A percentile compares a stretch with the other conserved stretches of the same genome.
phyloP scores from a whole-genome alignment of 106 monocot species.

The Posidonia australis region DNA sequence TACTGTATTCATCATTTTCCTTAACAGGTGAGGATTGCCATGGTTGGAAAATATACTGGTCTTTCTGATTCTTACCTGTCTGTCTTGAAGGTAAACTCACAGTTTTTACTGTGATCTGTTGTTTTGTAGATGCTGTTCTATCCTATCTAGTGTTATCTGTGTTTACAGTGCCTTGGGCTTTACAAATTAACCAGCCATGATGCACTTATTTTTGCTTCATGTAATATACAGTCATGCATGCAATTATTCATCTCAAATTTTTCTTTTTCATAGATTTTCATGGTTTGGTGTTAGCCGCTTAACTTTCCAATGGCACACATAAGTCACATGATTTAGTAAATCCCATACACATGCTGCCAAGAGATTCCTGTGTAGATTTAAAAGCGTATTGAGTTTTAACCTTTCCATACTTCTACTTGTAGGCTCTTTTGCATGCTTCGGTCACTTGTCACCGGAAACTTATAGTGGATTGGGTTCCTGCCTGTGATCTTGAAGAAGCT shows the following conservation, averaged over 20 bases:
- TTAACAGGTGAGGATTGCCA: conserved; percentile 87
- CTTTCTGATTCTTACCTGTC: conserved; percentile 94
- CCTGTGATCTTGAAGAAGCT: conserved; percentile 71
- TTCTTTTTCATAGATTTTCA: too few species aligned
- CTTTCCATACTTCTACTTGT: conserved; percentile 4
- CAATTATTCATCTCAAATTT: too few species aligned
- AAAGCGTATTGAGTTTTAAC: background rate
- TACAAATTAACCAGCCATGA: too few species aligned
- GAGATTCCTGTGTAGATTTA: background rate
- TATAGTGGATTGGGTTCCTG: conserved; percentile 76
- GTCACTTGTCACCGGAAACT: conserved; percentile 56
- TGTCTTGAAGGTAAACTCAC: conserved; percentile 57
- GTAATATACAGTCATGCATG: too few species aligned
- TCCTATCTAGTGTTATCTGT: background rate
- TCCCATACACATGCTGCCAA: too few species aligned
- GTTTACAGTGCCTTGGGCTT: background rate
- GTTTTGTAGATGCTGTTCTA: background rate
- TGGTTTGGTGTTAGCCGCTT: too few species aligned
- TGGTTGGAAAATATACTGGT: conserved; percentile 96
- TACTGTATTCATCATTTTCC: background rate
- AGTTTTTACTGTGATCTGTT: background rate
- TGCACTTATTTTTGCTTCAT: too few species aligned
- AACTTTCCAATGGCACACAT: too few species aligned
- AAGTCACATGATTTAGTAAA: too few species aligned
- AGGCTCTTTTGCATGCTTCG: conserved; percentile 96